Base-by-base conservation (phyloP, 1,139 yeast species). In the Candida sp. region DNA sequence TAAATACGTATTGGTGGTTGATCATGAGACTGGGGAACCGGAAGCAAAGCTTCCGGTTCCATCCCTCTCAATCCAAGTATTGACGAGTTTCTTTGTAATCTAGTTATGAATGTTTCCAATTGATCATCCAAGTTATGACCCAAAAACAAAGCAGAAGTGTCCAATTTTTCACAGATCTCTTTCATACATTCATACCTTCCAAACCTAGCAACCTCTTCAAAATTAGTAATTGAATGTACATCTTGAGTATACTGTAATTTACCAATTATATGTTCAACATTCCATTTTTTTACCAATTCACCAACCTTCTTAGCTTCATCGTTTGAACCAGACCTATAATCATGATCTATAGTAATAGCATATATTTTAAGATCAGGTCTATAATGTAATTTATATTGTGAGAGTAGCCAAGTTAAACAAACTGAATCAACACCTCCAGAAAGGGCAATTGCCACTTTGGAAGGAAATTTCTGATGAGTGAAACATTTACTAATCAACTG, bases 361-460 rank as follows among this genome's bases (percentile, higher is more conserved):
- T 63, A 56, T 4, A 84, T 58, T 21, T 64, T 50, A 8, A 70
- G 43, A 21, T 51, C 48, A 2, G 69, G 61, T 5, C 57, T 45
- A 21, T 50, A 43, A 36, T 39, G 49, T 43, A 52, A 46, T 40
- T 66, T 55, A 52, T 63, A 72, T 38, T 63, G 63, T 1, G 63
- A 52, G 5, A 72, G 49, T 12, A 84, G 60, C 53, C 72, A 73
- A 1, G 86, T 70, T 39, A 87, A 60, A 27, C 87, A 83, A 78
- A 86, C 81, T 1, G 95, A 86, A 55, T 87, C 96, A 1, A 83
- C 90, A 0, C 96, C 96, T 3, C 96, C 96, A 7, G 89, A 82
- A 3, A 87, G 73, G 0, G 91, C 90, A 21, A 64, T 51, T n/a
- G 57, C 53, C 5, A 61, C 44, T 33, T 43, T 49, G 6, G 33